Conservation (phyloP, 2,329 filamentous ascomycete genomes). For the Calonectria fujianensis region DNA sequence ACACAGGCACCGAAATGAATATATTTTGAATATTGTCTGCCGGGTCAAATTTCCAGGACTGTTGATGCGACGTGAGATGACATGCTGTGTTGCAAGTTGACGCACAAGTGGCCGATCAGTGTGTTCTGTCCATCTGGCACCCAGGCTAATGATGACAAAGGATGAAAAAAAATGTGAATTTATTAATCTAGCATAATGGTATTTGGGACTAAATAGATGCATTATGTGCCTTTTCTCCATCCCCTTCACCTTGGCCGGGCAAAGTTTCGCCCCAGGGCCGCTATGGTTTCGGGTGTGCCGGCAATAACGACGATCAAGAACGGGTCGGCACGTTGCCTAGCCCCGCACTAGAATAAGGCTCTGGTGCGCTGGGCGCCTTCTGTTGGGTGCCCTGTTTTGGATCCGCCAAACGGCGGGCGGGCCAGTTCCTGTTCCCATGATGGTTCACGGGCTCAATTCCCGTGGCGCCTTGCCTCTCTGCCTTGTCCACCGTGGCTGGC, state of each 20-base stretch:
- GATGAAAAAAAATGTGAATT: neutral
- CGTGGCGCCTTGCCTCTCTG: neutral
- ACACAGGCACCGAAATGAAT: slow-evolving; percentile 32
- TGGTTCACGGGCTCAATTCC: too few species aligned
- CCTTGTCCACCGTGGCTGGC: neutral
- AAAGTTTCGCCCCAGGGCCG: neutral
- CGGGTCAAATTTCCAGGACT: slow-evolving; percentile 19
- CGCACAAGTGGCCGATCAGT: neutral
- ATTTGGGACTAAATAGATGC: neutral
- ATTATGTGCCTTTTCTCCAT: neutral
- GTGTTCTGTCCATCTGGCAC: neutral
- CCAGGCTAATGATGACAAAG: neutral
- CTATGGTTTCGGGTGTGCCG: neutral
- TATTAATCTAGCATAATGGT: neutral
- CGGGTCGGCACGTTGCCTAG: slow-evolving; percentile 15
- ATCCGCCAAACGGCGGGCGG: too few species aligned
- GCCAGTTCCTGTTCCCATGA: too few species aligned
- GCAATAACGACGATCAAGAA: neutral
- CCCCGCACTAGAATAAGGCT: neutral
- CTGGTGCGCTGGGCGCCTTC: neutral
- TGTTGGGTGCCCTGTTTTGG: neutral
- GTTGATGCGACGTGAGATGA: slow-evolving; percentile 22
- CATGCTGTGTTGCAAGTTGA: slow-evolving; percentile 20
- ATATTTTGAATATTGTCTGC: slow-evolving; percentile 29
- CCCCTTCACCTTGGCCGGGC: neutral